Evolutionary conservation across 2,329 filamentous ascomycete genomes (phyloP), one percentile per base, ranked within the genome.

Genomic region (Hypoxylon sp.): DNA sequence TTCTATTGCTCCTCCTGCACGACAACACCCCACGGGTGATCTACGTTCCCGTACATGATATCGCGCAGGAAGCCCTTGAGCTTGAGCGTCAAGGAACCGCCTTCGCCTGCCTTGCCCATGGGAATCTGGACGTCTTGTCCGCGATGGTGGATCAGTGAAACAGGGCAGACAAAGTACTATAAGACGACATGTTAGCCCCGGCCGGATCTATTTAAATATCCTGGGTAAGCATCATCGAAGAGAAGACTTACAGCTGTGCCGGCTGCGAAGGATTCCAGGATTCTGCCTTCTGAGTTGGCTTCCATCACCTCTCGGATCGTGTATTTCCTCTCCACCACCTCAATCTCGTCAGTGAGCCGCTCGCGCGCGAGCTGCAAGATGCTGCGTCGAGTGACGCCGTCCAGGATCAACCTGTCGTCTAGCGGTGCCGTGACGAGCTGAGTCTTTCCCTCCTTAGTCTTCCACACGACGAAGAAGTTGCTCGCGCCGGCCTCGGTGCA

Each of bases 401-500:
- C 90, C 2, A 97, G 81, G 66, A 97, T 96, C 59, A 97, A 82
- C 70, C 89, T 86, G 70, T 91, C 91, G 55, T 89, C 89, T 38
- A 97, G 77, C 7, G 91, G 91, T 2, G 93, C 92, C 2, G 93
- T 97, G 53, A 97, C 81, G 26, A 97, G 81, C 78, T 95, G 82
- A 20, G 83, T 70, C 67, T 80, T 83, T 6, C 83, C 87, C 66
- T 88, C 83, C 72, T 81, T 83, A 42, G 82, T 83, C 71, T 81
- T 83, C 90, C 89, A 92, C 10, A 97, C 79, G 6, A 96, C 81
- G 70, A 97, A 96, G 78, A 97, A 97, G 77, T 97, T 97, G 70
- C 87, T 91, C 10, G 92, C 93, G 3, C 93, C 93, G 2, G 93
- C 93, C 79, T 97, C 93, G 2, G 93, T 97, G 63, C 96, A 92